Evolutionary conservation across 2,329 filamentous ascomycete species (phyloP), one percentile per base, ranked within the genome.

Genomic region (Macroventuria anomochaeta): DNA sequence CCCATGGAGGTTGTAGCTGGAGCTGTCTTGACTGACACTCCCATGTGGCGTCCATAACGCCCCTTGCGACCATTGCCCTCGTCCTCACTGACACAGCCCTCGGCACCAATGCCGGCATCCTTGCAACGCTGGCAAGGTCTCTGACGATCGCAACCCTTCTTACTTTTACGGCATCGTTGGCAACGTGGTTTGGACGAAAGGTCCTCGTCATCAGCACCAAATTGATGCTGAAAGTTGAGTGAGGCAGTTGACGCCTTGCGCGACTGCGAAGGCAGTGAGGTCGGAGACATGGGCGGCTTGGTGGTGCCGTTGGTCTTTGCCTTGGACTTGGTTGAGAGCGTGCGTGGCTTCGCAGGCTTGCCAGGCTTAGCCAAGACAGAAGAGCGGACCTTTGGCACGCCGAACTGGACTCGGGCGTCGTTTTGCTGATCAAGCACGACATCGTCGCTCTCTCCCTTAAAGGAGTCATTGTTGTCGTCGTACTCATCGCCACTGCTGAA

Each of bases 91-190:
- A 99, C 86, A 76, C 95, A 99, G 61, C 93, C 91, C 64, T 97
- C 95, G 55, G 91, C 87, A 52, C 90, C 89, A 66, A 99, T 91
- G 17, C 95, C 95, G 36, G 95, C 95, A 77, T 99, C 95, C 74
- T 92, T 91, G 85, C 95, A 99, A 59, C 95, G 87, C 50, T 92
- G 91, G 71, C 95, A 99, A 23, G 95, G 95, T 32, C 95, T 88
- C 77, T 97, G 95, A 53, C 95, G 88, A 79, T 99, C 95, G 73
- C 95, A 99, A 11, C 95, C 95, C 79, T 99, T 99, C 83, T 99
- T 99, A 79, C 93, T 97, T 85, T 99, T 99, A 69, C 95, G 89
- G 82, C 95, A 99, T 53, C 95, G 89, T 75, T 99, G 95, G 81
- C 95, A 99, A 59, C 95, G 92, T 51, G 95, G 95, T 78, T 97